A percentile compares a stretch with the other conserved stretches of the same genome.
Evolutionary conservation across 2,329 filamentous ascomycete genomes (phyloP).

Genomic region (Exophiala spinifera): DNA sequence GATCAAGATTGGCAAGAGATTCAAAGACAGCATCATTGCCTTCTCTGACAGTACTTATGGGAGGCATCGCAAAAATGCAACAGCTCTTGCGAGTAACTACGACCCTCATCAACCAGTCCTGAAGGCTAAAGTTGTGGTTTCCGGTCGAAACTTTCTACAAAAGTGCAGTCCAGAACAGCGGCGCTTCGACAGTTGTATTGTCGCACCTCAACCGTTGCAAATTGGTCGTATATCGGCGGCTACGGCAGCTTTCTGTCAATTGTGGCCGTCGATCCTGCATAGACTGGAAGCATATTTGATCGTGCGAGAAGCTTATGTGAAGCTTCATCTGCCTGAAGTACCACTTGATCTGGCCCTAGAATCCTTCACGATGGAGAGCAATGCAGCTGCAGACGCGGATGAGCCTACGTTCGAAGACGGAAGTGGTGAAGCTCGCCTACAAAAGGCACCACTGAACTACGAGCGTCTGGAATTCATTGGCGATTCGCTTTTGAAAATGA

Average conservation of each 20-base stretch:
- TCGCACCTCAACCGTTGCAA: constrained; percentile 73
- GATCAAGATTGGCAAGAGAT: constrained; percentile 34
- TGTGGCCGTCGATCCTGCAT: constrained; percentile 80
- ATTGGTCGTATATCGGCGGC: constrained; percentile 73
- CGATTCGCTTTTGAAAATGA: constrained; percentile 93
- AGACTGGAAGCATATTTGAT: constrained; percentile 80
- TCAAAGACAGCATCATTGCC: constrained; percentile 68
- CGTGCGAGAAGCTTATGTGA: constrained; percentile 67
- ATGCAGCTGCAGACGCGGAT: constrained; percentile 70
- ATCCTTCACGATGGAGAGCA: constrained; percentile 87
- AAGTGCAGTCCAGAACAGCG: constrained; percentile 56
- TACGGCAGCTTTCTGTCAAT: constrained; percentile 69
- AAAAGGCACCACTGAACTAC: constrained; percentile 88
- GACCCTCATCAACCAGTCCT: constrained; percentile 75
- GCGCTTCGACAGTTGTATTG: constrained; percentile 52
- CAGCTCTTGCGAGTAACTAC: constrained; percentile 40
- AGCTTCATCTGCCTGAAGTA: constrained; percentile 62
- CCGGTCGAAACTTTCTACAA: constrained; percentile 82
- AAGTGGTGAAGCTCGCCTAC: constrained; percentile 32
- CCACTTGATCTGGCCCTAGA: constrained; percentile 70
- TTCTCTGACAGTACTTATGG: constrained; percentile 70
- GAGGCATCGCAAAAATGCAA: constrained; percentile 11
- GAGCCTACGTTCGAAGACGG: constrained; percentile 64
- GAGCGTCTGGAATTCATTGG: constrained; percentile 91
- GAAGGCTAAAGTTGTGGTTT: constrained; percentile 67